Percentiles rank a stretch among this genome's conserved stretches.
Conservation (phyloP, 345 rosid genomes). For the Theobroma cacao region DNA sequence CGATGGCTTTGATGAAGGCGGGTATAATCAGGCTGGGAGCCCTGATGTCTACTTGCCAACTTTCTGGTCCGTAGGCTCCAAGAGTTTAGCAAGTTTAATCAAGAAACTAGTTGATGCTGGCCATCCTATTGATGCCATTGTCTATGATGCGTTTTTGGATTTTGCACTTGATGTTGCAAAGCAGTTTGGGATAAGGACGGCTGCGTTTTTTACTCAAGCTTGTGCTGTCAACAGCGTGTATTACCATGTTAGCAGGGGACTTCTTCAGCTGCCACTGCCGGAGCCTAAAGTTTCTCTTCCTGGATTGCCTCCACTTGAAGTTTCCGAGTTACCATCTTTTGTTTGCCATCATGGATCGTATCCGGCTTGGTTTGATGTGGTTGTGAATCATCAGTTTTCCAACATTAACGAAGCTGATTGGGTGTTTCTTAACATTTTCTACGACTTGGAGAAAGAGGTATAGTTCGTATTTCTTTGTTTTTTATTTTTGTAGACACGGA, state of each 20-base stretch:
- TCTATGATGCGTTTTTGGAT: slow-evolving; percentile 26
- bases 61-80: slow-evolving; percentile 14
- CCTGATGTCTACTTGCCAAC: background rate
- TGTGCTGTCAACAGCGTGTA: slow-evolving; percentile 34
- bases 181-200: slow-evolving; percentile 19
- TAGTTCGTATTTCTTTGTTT: background rate
- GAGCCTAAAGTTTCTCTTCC: slow-evolving; percentile 19
- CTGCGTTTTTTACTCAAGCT: slow-evolving; percentile 33
- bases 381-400: slow-evolving; percentile 28
- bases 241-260: slow-evolving; percentile 27
- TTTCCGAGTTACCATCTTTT: slow-evolving; percentile 23
- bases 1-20: slow-evolving; percentile 30
- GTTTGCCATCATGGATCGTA: slow-evolving; percentile 14
- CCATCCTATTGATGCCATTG: slow-evolving; percentile 13
- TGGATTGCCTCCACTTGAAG: slow-evolving; percentile 26
- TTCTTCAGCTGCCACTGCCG: slow-evolving; percentile 16
- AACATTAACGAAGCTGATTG: slow-evolving; percentile 31
- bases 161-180: slow-evolving; percentile 38
- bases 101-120: slow-evolving; percentile 8
- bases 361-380: background rate
- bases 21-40: background rate
- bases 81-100: slow-evolving; percentile 13
- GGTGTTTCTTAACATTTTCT: slow-evolving; percentile 25
- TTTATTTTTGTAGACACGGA: background rate
- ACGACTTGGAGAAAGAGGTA: slow-evolving; percentile 16